These are phyloP conservation scores for Colletotrichum horii DNA, from an alignment of 2,329 filamentous ascomycete species.

Conservation along the genomic window DNA sequence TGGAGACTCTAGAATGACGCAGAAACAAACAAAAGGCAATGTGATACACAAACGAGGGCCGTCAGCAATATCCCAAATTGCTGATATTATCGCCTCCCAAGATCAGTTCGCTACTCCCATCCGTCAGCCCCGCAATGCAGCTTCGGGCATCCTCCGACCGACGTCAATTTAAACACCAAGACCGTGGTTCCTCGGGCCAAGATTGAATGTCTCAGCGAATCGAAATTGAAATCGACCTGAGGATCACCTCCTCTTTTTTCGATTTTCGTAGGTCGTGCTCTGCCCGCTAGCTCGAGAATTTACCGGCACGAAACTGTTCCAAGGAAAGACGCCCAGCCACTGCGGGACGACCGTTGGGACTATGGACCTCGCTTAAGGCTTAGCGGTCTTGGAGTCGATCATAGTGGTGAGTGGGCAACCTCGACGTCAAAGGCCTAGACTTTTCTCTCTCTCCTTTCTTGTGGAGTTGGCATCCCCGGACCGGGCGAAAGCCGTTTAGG, in stretches of 20 bases:
- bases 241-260: background rate
- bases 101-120: background rate
- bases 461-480: background rate
- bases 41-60: background rate
- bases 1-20: background rate
- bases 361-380: background rate
- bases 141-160: background rate
- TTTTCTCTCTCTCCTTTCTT: background rate
- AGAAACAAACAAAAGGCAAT: background rate
- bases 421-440: background rate
- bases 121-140: background rate
- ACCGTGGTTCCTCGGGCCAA: background rate
- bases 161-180: background rate
- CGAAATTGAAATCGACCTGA: background rate
- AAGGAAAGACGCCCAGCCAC: background rate
- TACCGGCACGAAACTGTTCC: background rate
- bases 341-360: background rate
- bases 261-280: background rate
- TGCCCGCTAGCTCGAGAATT: slow-evolving; percentile 2
- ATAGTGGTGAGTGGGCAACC: background rate
- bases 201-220: background rate
- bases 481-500: background rate
- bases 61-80: background rate
- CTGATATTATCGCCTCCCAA: background rate
- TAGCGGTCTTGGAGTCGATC: background rate